Base-by-base conservation (phyloP, 2,329 filamentous ascomycete genomes). In the Gnomoniopsis smithogilvyi region DNA sequence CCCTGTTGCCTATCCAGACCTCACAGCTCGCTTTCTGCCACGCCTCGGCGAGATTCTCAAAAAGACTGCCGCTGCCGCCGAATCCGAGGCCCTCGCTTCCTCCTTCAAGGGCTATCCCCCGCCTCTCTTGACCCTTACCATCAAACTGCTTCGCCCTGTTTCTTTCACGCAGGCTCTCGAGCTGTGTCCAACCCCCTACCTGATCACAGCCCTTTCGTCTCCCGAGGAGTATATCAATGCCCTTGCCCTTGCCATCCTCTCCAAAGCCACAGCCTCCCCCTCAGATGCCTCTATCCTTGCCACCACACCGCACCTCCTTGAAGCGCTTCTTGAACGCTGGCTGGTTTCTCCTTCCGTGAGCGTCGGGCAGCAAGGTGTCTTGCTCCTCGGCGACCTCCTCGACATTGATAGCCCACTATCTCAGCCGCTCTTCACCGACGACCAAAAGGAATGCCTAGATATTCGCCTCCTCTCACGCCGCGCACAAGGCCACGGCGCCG, bases 221-320 rank as follows among this genome's bases (percentile, higher is more conserved):
- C 78, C 81, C 1, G 74, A 82, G 0, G 77, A 83, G 0, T 80
- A 82, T 2, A 82, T 81, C 33, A 85, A 84, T 66, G 72, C 85
- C 17, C 79, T 88, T 24, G 84, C 78, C 65, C 75, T 88, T 64
- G 71, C 77, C 55, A 75, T 87, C 56, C 66, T 87, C 30, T 74
- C 80, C 61, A 87, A 87, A 65, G 84, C 82, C 3, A 72, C 80
- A 22, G 68, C 69, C 17, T 73, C 73, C 3, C 76, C 81, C 14
- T 68, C 73, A 53, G 80, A 85, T 52, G 77, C 78, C 34, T 76
- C 78, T 41, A 76, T 80, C 36, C 70, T 87, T 6, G 79, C 78
- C 49, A 74, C 73, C 43, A 76, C 84, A 69, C 76, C 79, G 43
- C 70, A 72, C 2, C 65, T 86, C 12, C 67, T 87, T 26, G 72